Conservation (phyloP, 116 monocot genomes). For the Zostera marina region DNA sequence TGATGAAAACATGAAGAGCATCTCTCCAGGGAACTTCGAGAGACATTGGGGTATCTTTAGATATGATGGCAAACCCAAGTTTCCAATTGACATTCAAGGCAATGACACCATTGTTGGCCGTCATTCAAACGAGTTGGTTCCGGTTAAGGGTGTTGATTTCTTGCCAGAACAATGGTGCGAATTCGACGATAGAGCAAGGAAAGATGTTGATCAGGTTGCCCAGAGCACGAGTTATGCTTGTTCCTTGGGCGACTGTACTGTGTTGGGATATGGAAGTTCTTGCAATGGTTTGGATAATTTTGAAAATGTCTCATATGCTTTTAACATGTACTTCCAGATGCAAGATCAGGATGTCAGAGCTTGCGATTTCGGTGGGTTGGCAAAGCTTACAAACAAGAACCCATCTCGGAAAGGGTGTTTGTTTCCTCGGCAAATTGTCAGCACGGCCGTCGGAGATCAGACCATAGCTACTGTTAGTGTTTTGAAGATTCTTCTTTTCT, state of each 20-base stretch:
- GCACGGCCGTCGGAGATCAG: slow-evolving; percentile 5
- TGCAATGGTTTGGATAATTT: slow-evolving; percentile 24
- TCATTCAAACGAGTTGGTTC: too few species aligned
- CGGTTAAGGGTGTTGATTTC: too few species aligned
- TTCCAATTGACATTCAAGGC: slow-evolving; percentile 17
- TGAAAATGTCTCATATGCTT: slow-evolving; percentile 40
- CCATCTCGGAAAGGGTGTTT: slow-evolving; percentile 31
- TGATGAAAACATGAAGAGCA: slow-evolving; percentile 35
- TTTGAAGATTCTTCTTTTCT: too few species aligned
- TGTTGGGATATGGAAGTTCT: slow-evolving; percentile 24
- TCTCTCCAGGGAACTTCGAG: slow-evolving; percentile 33
- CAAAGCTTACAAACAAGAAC: slow-evolving; percentile 28
- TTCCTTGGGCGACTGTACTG: slow-evolving; percentile 41
- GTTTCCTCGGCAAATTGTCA: slow-evolving; percentile 60
- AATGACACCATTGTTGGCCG: background rate
- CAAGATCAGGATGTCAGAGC: slow-evolving; percentile 86
- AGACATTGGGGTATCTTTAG: slow-evolving; percentile 42
- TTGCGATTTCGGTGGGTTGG: slow-evolving; percentile 57
- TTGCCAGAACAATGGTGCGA: too few species aligned
- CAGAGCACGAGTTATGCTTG: slow-evolving; percentile 39
- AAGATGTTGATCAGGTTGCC: slow-evolving; percentile 7
- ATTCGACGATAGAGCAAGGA: slow-evolving; percentile 2
- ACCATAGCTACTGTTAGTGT: too few species aligned
- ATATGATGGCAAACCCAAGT: slow-evolving; percentile 44
- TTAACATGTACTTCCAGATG: slow-evolving; percentile 64